Evolutionary conservation across 768 basidiomycete genomes (phyloP).

Genomic region (Leccinum imitatum): DNA sequence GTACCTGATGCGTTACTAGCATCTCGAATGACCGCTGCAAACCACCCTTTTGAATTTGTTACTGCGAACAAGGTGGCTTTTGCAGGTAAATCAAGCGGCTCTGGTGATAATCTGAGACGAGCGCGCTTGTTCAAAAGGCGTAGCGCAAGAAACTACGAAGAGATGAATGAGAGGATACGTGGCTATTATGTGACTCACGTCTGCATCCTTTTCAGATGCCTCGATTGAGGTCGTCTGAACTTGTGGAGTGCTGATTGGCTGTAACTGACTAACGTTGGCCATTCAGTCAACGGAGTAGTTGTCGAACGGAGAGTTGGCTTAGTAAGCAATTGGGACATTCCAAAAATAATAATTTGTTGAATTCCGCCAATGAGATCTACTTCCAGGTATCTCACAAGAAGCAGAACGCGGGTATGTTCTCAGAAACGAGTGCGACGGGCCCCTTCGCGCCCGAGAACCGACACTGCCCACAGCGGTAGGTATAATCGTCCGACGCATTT

Average conservation of each 20-base stretch:
- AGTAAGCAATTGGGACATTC: not conserved
- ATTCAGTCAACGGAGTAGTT: constrained; percentile 5
- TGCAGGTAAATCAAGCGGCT: constrained; percentile 45
- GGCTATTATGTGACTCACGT: constrained; percentile 11
- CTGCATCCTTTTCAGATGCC: constrained; percentile 31
- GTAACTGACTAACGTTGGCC: constrained; percentile 35
- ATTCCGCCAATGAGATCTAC: no score
- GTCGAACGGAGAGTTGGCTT: not conserved
- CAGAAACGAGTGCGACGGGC: no score
- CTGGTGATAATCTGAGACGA: constrained; percentile 60
- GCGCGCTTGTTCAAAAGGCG: constrained; percentile 55
- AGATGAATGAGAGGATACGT: not conserved
- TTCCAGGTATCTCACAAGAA: no score
- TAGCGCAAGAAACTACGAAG: constrained; percentile 38
- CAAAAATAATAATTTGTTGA: no score
- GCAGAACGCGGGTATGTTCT: no score
- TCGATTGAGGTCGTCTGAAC: constrained; percentile 27
- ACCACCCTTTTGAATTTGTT: constrained; percentile 65
- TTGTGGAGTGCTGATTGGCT: constrained; percentile 22
- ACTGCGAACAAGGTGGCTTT: constrained; percentile 57
- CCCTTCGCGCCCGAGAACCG: no score
- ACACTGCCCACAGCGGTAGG: no score
- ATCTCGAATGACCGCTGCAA: constrained; percentile 55
- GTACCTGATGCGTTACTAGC: constrained; percentile 38
- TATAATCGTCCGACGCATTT: not conserved